Conservation (phyloP, 257 asterid genomes). For the Datura wrightii region DNA sequence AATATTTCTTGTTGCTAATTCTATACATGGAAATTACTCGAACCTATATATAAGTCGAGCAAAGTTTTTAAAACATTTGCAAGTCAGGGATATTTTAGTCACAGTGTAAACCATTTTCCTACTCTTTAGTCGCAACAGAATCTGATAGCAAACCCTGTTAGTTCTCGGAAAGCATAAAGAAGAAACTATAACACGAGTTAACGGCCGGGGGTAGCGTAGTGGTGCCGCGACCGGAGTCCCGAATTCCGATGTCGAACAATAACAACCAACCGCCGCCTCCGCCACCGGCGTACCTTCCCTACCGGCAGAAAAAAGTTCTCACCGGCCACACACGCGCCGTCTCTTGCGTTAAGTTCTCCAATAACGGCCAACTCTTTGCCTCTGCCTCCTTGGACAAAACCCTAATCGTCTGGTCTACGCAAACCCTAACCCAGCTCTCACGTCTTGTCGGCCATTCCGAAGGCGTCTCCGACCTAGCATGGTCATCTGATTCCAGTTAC, state of each 20-base stretch:
- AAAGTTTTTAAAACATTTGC: too few species aligned
- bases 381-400: slow-evolving; percentile 91
- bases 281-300: slow-evolving; percentile 56
- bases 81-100: too few species aligned
- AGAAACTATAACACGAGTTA: neutral
- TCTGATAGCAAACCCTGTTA: neutral
- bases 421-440: slow-evolving; percentile 63
- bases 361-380: slow-evolving; percentile 78
- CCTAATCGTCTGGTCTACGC: slow-evolving; percentile 75
- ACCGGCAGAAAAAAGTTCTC: slow-evolving; percentile 64
- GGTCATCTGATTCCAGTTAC: slow-evolving; percentile 92
- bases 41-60: too few species aligned
- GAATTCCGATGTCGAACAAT: slow-evolving; percentile 50
- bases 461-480: slow-evolving; percentile 83
- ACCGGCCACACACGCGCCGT: slow-evolving; percentile 65
- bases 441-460: slow-evolving; percentile 78
- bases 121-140: neutral
- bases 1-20: too few species aligned
- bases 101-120: too few species aligned
- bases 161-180: neutral
- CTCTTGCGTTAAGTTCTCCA: slow-evolving; percentile 79
- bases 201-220: neutral
- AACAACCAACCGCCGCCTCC: slow-evolving; percentile 33
- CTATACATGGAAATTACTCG: too few species aligned
- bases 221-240: neutral